Percentiles rank a stretch among this genome's conserved stretches.
Conservation (phyloP, 2,329 filamentous ascomycete species). For the Penicillium sp. region DNA sequence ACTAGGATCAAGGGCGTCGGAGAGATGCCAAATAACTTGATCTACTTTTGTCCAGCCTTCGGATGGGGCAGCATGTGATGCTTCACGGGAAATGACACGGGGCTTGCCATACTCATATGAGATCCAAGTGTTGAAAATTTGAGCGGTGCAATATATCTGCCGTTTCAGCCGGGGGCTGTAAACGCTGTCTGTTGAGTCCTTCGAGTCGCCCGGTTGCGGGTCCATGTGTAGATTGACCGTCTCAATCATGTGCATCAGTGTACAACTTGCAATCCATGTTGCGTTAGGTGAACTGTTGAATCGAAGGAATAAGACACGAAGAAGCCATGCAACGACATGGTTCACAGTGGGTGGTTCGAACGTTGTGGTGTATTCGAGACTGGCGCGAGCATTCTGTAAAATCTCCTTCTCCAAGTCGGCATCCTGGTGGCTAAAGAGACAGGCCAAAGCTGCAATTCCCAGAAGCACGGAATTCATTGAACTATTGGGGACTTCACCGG, state of each 20-base stretch:
- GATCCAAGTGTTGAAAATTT: slow-evolving; percentile 16
- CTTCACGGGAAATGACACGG: slow-evolving; percentile 3
- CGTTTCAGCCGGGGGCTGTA: slow-evolving; percentile 6
- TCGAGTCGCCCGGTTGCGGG: background rate
- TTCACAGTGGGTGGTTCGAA: slow-evolving; percentile 4
- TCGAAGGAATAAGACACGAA: slow-evolving; percentile 52
- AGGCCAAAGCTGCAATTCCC: slow-evolving; percentile 18
- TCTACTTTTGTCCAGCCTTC: slow-evolving; percentile 8
- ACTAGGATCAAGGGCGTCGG: slow-evolving; percentile 6
- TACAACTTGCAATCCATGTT: slow-evolving; percentile 56
- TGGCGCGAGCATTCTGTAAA: slow-evolving; percentile 4
- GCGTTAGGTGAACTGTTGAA: slow-evolving; percentile 51
- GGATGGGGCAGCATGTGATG: slow-evolving; percentile 2
- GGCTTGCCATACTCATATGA: slow-evolving; percentile 13
- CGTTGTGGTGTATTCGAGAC: slow-evolving; percentile 6
- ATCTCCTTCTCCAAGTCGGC: background rate
- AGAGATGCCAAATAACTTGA: slow-evolving; percentile 6
- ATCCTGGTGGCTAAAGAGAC: slow-evolving; percentile 1
- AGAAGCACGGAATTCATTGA: slow-evolving; percentile 6
- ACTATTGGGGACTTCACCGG: background rate
- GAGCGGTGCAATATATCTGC: slow-evolving; percentile 12
- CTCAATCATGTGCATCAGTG: slow-evolving; percentile 56
- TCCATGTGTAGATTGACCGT: slow-evolving; percentile 34
- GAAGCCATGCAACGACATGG: slow-evolving; percentile 41
- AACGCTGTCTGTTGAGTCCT: background rate